These are phyloP conservation scores for Nakazawaea peltata DNA, from an alignment of 805 yeast genomes.

Conservation along the genomic window DNA sequence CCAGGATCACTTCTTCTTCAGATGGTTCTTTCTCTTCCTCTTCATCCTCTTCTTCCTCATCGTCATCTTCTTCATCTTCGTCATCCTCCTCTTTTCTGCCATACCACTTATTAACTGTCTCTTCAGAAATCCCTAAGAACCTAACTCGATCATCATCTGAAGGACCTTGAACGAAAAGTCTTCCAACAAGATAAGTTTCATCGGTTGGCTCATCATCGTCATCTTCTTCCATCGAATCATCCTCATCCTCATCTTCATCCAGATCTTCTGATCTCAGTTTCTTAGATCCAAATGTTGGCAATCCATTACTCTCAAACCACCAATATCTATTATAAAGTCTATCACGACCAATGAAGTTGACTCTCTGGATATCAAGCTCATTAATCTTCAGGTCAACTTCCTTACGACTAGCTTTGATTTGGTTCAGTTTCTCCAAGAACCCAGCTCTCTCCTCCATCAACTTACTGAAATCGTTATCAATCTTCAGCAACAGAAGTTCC, in stretches of 20 bases:
- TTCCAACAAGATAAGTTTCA: slow-evolving; percentile 69
- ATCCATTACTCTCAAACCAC: slow-evolving; percentile 91
- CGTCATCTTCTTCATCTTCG: slow-evolving; percentile 12
- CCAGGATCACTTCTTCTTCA: slow-evolving; percentile 7
- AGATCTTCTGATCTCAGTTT: slow-evolving; percentile 16
- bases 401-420: slow-evolving; percentile 38
- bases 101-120: slow-evolving; percentile 28
- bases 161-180: slow-evolving; percentile 92
- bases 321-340: slow-evolving; percentile 81
- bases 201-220: slow-evolving; percentile 37
- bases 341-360: slow-evolving; percentile 74
- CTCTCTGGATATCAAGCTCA: slow-evolving; percentile 71
- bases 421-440: slow-evolving; percentile 31
- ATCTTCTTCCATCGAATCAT: slow-evolving; percentile 27
- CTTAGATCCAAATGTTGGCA: slow-evolving; percentile 34
- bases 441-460: slow-evolving; percentile 38
- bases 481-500: slow-evolving; percentile 29
- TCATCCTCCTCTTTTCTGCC: slow-evolving; percentile 6
- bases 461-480: slow-evolving; percentile 33
- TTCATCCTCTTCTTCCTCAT: slow-evolving; percentile 12
- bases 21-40: slow-evolving; percentile 6
- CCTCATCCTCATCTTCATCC: slow-evolving; percentile 19
- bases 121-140: slow-evolving; percentile 22
- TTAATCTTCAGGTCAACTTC: slow-evolving; percentile 53
- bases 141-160: slow-evolving; percentile 31